Conservation (phyloP, 1,139 yeast genomes). For the Protomyces lactucae-debilis region DNA sequence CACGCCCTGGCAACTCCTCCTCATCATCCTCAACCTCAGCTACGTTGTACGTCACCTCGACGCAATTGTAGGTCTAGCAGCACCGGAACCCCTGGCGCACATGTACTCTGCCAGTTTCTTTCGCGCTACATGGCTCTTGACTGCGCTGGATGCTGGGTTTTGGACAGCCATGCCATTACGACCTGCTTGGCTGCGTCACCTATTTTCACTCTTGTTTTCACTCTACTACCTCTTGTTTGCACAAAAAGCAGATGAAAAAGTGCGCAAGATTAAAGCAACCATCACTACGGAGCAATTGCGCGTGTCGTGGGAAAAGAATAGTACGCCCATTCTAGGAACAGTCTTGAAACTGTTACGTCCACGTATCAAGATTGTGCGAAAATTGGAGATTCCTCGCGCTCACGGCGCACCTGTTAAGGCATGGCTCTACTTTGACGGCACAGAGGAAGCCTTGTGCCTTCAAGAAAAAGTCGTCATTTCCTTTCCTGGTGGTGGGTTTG, state of each 20-base stretch:
- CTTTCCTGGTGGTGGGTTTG: slow-evolving; percentile 36
- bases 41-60: slow-evolving; percentile 35
- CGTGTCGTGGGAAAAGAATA: slow-evolving; percentile 35
- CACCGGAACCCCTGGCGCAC: slow-evolving; percentile 35
- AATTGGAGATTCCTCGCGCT: slow-evolving; percentile 30
- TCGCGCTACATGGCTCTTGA: slow-evolving; percentile 35
- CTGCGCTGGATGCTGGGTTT: slow-evolving; percentile 36
- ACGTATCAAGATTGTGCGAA: slow-evolving; percentile 27
- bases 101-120: slow-evolving; percentile 33
- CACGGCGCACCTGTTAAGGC: slow-evolving; percentile 28
- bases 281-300: slow-evolving; percentile 34
- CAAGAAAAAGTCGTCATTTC: slow-evolving; percentile 31
- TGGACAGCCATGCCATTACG: slow-evolving; percentile 36
- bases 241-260: slow-evolving; percentile 35
- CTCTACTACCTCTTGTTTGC: slow-evolving; percentile 35
- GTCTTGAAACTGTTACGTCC: slow-evolving; percentile 31
- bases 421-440: slow-evolving; percentile 34
- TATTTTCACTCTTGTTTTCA: slow-evolving; percentile 33
- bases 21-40: slow-evolving; percentile 33
- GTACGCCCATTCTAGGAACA: slow-evolving; percentile 32
- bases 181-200: slow-evolving; percentile 32
- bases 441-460: slow-evolving; percentile 29
- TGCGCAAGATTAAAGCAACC: slow-evolving; percentile 32
- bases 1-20: slow-evolving; percentile 35
- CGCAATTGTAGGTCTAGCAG: slow-evolving; percentile 33